phyloP scores from a whole-genome alignment of 805 yeast genomes.

The Candida krabiensis region DNA sequence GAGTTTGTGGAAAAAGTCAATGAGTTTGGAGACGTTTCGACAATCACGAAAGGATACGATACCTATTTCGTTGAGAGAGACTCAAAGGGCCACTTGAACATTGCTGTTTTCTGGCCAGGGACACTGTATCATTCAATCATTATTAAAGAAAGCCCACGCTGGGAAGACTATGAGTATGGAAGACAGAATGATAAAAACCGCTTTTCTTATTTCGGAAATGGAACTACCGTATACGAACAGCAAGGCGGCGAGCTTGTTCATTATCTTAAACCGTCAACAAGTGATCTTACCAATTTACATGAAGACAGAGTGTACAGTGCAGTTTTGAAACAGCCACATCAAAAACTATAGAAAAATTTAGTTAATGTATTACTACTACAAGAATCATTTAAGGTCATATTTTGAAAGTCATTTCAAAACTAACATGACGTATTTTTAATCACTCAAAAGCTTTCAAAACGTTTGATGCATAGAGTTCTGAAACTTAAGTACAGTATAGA shows the following conservation, averaged over 20 bases:
- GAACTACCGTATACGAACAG: background rate
- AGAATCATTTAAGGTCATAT: too few species aligned
- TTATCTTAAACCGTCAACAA: background rate
- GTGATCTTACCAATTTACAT: too few species aligned
- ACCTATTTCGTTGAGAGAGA: constrained; percentile 1
- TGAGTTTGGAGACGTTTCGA: constrained; percentile 1
- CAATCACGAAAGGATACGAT: constrained; percentile 1
- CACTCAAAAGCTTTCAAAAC: too few species aligned
- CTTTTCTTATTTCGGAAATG: background rate
- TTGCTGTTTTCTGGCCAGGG: constrained; percentile 1
- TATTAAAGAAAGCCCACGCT: constrained; percentile 1
- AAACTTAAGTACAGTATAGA: too few species aligned
- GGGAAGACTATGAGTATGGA: constrained; percentile 2
- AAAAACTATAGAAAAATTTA: too few species aligned
- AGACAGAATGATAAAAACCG: background rate
- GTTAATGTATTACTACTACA: too few species aligned
- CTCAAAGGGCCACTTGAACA: background rate
- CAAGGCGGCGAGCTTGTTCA: background rate
- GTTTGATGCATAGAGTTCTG: too few species aligned
- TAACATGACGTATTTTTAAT: too few species aligned
- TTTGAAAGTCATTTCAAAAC: too few species aligned
- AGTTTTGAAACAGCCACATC: too few species aligned
- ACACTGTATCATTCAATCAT: constrained; percentile 1
- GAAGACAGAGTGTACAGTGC: too few species aligned
- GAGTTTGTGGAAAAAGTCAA: background rate